Percentiles rank a stretch among this genome's conserved stretches.
These are phyloP conservation scores for Mycena vitilis DNA, from an alignment of 768 basidiomycete genomes.

Conservation along the genomic window DNA sequence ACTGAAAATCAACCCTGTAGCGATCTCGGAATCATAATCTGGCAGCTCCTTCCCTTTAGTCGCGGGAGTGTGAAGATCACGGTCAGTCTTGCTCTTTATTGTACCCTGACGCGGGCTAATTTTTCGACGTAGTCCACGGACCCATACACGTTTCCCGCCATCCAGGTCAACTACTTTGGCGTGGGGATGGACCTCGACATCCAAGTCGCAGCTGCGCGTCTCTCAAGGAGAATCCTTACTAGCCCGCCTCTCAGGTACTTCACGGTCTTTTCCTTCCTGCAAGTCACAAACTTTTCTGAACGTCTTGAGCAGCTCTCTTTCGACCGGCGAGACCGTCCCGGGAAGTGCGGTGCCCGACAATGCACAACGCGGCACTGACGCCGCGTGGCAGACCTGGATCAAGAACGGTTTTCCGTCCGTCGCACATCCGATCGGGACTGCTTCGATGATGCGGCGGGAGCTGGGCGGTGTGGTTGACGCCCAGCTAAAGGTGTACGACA, in stretches of 20 bases:
- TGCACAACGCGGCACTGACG: slow-evolving; percentile 53
- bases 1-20: background rate
- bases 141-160: slow-evolving; percentile 56
- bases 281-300: background rate
- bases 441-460: slow-evolving; percentile 51
- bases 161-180: slow-evolving; percentile 64
- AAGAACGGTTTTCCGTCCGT: slow-evolving; percentile 52
- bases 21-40: slow-evolving; percentile 55
- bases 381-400: slow-evolving; percentile 59
- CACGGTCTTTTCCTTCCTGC: background rate
- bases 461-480: slow-evolving; percentile 47
- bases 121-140: background rate
- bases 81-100: background rate
- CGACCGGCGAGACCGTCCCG: slow-evolving; percentile 56
- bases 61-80: slow-evolving; percentile 54
- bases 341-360: slow-evolving; percentile 55
- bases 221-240: slow-evolving; percentile 55
- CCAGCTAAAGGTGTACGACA: slow-evolving; percentile 1
- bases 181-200: slow-evolving; percentile 61
- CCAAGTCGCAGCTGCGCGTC: slow-evolving; percentile 57
- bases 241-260: slow-evolving; percentile 54
- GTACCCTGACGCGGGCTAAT: background rate
- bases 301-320: slow-evolving; percentile 6
- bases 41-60: slow-evolving; percentile 69
- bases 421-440: slow-evolving; percentile 60